These are phyloP conservation scores for Physcomitrellopsis africana DNA, from an alignment of 225 moss, liverwort and hornwort genomes.

Conservation along the genomic window DNA sequence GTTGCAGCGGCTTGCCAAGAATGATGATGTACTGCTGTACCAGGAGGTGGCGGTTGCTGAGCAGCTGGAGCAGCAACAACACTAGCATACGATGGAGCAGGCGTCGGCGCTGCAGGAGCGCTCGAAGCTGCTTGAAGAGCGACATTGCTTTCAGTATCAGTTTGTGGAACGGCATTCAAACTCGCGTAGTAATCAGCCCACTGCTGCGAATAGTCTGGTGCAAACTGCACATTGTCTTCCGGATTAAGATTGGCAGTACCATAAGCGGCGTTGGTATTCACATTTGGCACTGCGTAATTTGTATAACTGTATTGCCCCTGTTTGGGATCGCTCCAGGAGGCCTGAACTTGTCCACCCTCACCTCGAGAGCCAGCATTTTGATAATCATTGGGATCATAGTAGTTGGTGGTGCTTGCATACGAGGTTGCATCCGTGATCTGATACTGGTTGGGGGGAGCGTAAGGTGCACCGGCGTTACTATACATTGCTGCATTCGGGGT, in stretches of 20 bases:
- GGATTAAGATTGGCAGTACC: slow-evolving; percentile 29
- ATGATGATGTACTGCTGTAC: slow-evolving; percentile 49
- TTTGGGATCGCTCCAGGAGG: slow-evolving; percentile 74
- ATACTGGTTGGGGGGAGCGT: slow-evolving; percentile 63
- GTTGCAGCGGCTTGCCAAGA: slow-evolving; percentile 56
- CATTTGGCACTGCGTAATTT: slow-evolving; percentile 53
- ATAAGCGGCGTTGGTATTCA: slow-evolving; percentile 45
- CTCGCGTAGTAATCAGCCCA: slow-evolving; percentile 90
- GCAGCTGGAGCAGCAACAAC: slow-evolving; percentile 51
- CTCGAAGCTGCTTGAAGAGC: slow-evolving; percentile 41
- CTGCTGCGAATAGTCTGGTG: slow-evolving; percentile 71
- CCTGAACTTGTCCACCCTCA: slow-evolving; percentile 64
- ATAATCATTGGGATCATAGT: slow-evolving; percentile 77
- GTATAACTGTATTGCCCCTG: slow-evolving; percentile 75
- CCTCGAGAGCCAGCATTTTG: slow-evolving; percentile 68
- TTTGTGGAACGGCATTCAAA: slow-evolving; percentile 50
- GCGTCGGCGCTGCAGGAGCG: slow-evolving; percentile 35
- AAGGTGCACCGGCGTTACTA: slow-evolving; percentile 59
- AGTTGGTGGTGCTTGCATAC: slow-evolving; percentile 69
- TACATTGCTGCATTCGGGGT: slow-evolving; percentile 66
- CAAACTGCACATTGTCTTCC: slow-evolving; percentile 48
- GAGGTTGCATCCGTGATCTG: slow-evolving; percentile 62
- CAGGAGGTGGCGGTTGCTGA: slow-evolving; percentile 93
- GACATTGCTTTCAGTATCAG: slow-evolving; percentile 42
- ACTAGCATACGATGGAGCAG: slow-evolving; percentile 69